Base-by-base conservation (phyloP, 345 rosid species). In the Gossypium herbaceum region DNA sequence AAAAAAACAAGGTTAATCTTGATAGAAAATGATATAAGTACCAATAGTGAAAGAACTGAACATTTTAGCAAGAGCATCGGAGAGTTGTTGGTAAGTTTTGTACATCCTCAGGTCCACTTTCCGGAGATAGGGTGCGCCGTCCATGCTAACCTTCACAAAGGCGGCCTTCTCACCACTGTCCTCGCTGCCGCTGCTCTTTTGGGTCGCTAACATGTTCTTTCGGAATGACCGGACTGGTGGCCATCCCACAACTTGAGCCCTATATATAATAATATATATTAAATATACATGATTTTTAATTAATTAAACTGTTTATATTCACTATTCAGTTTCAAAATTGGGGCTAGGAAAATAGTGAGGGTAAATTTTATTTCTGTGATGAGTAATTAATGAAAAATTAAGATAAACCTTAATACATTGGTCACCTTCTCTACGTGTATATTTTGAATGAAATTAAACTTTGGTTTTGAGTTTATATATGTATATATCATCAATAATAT, bases 161-260 rank as follows among this genome's bases (percentile, higher is more conserved):
- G 84, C 78, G 11, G 17, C 74, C 81, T 82, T 77, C 58, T 83
- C 84, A 11, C 74, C 60, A 10, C 75, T 63, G 39, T 69, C 77
- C 58, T 75, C 77, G 22, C 67, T 24, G 81, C 66, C 81, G 75
- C 66, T 80, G 75, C 82, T 60, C 81, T 87, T 91, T 44, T 84
- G 88, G 4, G 75, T 83, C 15, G 79, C 80, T 79, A 90, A 60
- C 81, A 89, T 79, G 84, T 88, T 91, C 90, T 94, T 94, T 17
- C 92, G 73, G 84, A 81, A 94, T n/a, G 98, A 88, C 68, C 98
- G 80, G 34, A 94, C 92, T 1, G 98, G 98, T 7, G 98, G 98
- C 98, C 98, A 94, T n/a, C 98, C 98, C 77, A 90, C 94, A 10
- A 92, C 92, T 41, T 90, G 98, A 68, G 93, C 89, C 93, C 97